phyloP scores from a whole-genome alignment of 495 filamentous ascomycete species.

The Pseudoneurospora amorphoporcata region DNA sequence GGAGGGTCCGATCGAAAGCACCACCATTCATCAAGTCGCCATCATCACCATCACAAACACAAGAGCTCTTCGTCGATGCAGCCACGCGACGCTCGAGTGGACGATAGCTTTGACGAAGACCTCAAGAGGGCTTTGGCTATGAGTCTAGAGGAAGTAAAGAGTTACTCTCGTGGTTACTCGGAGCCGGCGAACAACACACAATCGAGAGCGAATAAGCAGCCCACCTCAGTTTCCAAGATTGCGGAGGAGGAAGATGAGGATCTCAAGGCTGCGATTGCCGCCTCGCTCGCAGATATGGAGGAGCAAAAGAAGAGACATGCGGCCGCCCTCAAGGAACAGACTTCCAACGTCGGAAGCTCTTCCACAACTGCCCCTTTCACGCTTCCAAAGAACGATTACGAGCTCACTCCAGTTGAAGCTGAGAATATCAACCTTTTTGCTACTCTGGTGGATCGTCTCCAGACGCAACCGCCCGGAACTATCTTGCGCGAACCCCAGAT shows the following conservation, averaged over 20 bases:
- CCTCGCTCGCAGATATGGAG: slow-evolving; percentile 96
- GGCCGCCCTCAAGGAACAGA: slow-evolving; percentile 64
- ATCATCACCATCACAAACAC: slow-evolving; percentile 24
- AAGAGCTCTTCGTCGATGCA: slow-evolving; percentile 56
- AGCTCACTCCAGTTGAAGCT: slow-evolving; percentile 85
- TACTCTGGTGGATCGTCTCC: slow-evolving; percentile 85
- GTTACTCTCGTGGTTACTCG: slow-evolving; percentile 38
- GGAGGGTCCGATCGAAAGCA: slow-evolving; percentile 11
- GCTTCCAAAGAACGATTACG: slow-evolving; percentile 80
- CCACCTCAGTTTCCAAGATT: slow-evolving; percentile 27
- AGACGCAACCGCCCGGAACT: slow-evolving; percentile 90
- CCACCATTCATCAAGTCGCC: not conserved
- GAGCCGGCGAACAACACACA: slow-evolving; percentile 29
- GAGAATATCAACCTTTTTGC: slow-evolving; percentile 97
- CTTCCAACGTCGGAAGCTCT: slow-evolving; percentile 30
- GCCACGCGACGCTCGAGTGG: slow-evolving; percentile 73
- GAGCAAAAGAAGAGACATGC: slow-evolving; percentile 90
- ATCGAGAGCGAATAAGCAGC: slow-evolving; percentile 30
- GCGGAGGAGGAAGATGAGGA: slow-evolving; percentile 85
- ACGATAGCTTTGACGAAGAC: slow-evolving; percentile 85
- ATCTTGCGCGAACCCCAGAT: slow-evolving; percentile 94
- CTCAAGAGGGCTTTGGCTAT: slow-evolving; percentile 86
- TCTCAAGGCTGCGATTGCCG: slow-evolving; percentile 89
- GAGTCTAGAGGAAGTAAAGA: slow-evolving; percentile 88
- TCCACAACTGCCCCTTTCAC: slow-evolving; percentile 32